Base-by-base conservation (phyloP, 441 rosid species). In the Mallotus japonicus region DNA sequence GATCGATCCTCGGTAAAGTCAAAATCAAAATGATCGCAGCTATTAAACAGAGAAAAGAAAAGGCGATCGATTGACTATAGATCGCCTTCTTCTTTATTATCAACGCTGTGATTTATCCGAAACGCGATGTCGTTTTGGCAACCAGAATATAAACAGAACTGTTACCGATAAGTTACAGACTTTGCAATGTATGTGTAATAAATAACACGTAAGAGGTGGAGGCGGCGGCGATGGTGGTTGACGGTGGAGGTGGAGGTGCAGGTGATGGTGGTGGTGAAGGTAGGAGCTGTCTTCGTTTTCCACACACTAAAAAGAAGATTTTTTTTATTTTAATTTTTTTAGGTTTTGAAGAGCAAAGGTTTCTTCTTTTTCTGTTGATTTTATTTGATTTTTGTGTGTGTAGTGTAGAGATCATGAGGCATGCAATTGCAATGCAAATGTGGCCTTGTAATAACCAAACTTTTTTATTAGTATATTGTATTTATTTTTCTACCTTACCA, bases 1-100 rank as follows among this genome's bases (percentile, higher is more conserved):
- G 84, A 85, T 81, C 79, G 86, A 83, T 75, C 79, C 75, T 79
- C 70, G 24, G 67, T 46, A 24, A 14, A 28, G 2, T 57, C 53
- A 50, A 55, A 78, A n/a, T 46, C 16, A 58, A 37, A 74, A 71
- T 66, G 77, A 78, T 71, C 75, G 81, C 57, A 57, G 62, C 20
- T 37, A 16, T 6, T 12, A 50, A 47, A 59, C 46, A 11, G n/a
- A 11, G 47, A 42, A 64, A 76, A 76, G 16, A 19, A 73, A 75
- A 16, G 40, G 14, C 70, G 62, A 68, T 57, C 80, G 82, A 68
- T 71, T 69, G 69, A 24, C 19, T 5, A 63, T 14, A 75, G 79
- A 81, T 78, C 79, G 66, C 76, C 57, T 32, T 11, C 62, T 42
- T 62, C 58, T 34, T 70, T 68, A 8, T 3, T 28, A 28, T 28